Percentiles rank a stretch among this genome's conserved stretches.
Conservation (phyloP, 805 yeast genomes). For the Wickerhamiella dianesei region DNA sequence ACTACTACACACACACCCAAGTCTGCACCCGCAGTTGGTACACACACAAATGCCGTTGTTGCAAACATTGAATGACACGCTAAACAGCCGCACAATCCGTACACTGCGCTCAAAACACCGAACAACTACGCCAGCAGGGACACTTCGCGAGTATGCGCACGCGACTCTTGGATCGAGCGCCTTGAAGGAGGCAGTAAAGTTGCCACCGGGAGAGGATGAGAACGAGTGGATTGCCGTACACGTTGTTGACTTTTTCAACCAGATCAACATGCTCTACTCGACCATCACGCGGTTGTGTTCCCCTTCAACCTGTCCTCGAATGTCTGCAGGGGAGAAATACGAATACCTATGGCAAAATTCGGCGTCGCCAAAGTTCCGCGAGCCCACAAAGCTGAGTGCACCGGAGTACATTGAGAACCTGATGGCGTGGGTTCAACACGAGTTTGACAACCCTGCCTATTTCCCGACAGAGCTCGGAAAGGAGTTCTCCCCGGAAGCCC, state of each 20-base stretch:
- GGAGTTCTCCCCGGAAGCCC: slow-evolving; percentile 81
- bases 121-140: slow-evolving; percentile 20
- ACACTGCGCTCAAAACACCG: slow-evolving; percentile 25
- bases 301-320: slow-evolving; percentile 84
- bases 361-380: slow-evolving; percentile 34
- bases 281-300: slow-evolving; percentile 94
- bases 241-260: slow-evolving; percentile 94
- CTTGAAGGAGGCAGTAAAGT: slow-evolving; percentile 78
- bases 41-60: slow-evolving; percentile 19
- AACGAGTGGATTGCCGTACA: slow-evolving; percentile 96
- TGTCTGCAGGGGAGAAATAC: slow-evolving; percentile 96
- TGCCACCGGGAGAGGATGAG: slow-evolving; percentile 83
- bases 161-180: slow-evolving; percentile 90
- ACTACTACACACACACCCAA: not conserved
- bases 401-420: slow-evolving; percentile 89
- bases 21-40: not conserved
- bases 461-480: slow-evolving; percentile 86
- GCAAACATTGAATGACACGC: slow-evolving; percentile 16
- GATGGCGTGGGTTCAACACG: slow-evolving; percentile 91
- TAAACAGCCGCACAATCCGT: slow-evolving; percentile 21
- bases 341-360: slow-evolving; percentile 93
- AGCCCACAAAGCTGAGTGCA: slow-evolving; percentile 81
- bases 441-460: slow-evolving; percentile 75
- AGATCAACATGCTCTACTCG: slow-evolving; percentile 91
- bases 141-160: slow-evolving; percentile 76